A percentile compares a stretch with the other conserved stretches of the same genome.
Conservation (phyloP, 2,329 filamentous ascomycete genomes). For the Penicillium digitatum region DNA sequence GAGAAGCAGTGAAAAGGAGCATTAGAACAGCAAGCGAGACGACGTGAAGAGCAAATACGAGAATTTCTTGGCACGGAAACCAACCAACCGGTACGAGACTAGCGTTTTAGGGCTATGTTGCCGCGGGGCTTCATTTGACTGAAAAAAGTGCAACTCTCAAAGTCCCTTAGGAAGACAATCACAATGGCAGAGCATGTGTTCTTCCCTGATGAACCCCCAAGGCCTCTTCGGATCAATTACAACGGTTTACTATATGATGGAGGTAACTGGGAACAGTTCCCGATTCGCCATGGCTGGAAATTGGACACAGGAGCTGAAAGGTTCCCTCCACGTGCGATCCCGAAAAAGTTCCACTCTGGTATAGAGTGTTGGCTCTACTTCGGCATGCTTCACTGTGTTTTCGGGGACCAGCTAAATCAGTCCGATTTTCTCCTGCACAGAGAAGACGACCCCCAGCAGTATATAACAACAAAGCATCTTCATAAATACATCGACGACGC, state of each 20-base stretch:
- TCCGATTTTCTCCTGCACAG: constrained; percentile 5
- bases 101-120: background rate
- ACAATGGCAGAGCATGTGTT: background rate
- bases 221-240: background rate
- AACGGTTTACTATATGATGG: background rate
- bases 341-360: background rate
- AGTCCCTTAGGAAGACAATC: background rate
- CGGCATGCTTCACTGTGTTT: constrained; percentile 8
- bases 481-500: constrained; percentile 8
- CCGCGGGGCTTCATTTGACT: background rate
- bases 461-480: constrained; percentile 6
- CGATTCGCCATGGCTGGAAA: background rate
- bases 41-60: background rate
- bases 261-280: background rate
- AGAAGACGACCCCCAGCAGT: background rate
- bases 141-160: background rate
- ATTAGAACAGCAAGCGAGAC: background rate
- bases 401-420: constrained; percentile 8
- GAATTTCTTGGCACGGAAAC: background rate
- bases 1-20: background rate
- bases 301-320: background rate
- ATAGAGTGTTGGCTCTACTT: constrained; percentile 15
- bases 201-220: background rate
- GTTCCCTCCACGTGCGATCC: background rate
- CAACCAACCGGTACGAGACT: background rate